A percentile compares a stretch with the other conserved stretches of the same genome.
Evolutionary conservation across 306 rosid genomes (phyloP).

Genomic region (Castanospermum australe): DNA sequence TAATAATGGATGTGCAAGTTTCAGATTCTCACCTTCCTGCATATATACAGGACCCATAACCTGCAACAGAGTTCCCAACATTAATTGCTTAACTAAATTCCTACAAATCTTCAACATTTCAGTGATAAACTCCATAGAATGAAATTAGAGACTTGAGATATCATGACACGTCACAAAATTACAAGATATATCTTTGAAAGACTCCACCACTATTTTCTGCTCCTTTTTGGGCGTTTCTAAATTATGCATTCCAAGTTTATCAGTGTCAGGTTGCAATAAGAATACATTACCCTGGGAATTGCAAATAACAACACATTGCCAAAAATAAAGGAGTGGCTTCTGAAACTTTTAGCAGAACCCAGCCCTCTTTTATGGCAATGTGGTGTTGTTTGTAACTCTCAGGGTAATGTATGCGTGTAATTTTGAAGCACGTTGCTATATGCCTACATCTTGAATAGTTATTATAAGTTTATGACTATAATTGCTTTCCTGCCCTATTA

Average conservation of each 20-base stretch:
- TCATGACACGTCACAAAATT: not conserved
- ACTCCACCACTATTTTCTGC: not conserved
- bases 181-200: not conserved
- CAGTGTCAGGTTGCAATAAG: not conserved
- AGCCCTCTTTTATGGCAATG: too few relatives aligned
- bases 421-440: too few relatives aligned
- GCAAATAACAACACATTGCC: too few relatives aligned
- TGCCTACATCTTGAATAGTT: too few relatives aligned
- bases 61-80: slow-evolving; percentile 43
- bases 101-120: not conserved
- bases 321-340: not conserved
- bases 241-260: not conserved
- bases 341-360: too few relatives aligned
- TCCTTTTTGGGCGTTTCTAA: not conserved
- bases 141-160: not conserved
- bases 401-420: too few relatives aligned
- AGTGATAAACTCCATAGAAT: not conserved
- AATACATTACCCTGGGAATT: too few relatives aligned
- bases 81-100: not conserved
- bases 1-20: not conserved
- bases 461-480: too few relatives aligned
- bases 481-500: not conserved
- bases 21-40: slow-evolving; percentile 72
- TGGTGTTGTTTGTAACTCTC: too few relatives aligned
- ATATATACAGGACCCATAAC: slow-evolving; percentile 77